Percentiles rank a stretch among this genome's conserved stretches.
These are phyloP conservation scores for Cytidiella melzeri DNA, from an alignment of 768 basidiomycete species.

Conservation along the genomic window DNA sequence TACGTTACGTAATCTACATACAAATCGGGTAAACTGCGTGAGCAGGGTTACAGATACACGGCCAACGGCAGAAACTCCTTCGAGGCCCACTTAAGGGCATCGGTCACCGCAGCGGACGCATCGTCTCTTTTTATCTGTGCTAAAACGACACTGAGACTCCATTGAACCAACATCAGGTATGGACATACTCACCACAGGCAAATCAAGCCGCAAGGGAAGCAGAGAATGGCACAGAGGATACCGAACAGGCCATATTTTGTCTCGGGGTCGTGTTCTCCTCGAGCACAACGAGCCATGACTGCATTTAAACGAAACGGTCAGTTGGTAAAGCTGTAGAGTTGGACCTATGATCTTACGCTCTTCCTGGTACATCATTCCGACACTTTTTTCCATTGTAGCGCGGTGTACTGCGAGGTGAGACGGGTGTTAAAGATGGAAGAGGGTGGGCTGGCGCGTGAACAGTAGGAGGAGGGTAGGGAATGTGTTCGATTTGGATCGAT, in stretches of 20 bases:
- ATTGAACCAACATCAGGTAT: not conserved
- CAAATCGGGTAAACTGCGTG: too few relatives aligned
- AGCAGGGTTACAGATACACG: too few relatives aligned
- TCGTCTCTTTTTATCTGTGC: slow-evolving; percentile 9
- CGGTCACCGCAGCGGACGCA: slow-evolving; percentile 10
- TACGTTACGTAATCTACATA: too few relatives aligned
- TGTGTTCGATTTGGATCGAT: too few relatives aligned
- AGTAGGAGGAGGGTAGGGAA: too few relatives aligned
- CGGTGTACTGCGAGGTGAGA: too few relatives aligned
- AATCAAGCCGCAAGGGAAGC: slow-evolving; percentile 20
- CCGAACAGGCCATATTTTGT: slow-evolving; percentile 17
- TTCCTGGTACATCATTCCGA: not conserved
- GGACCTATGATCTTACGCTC: not conserved
- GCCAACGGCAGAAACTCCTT: too few relatives aligned
- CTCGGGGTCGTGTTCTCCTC: slow-evolving; percentile 16
- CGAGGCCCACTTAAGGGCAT: too few relatives aligned
- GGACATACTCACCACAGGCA: slow-evolving; percentile 18
- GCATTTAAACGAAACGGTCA: too few relatives aligned
- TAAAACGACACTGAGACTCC: not conserved
- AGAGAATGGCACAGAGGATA: slow-evolving; percentile 18
- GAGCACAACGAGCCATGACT: slow-evolving; percentile 12
- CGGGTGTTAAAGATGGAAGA: too few relatives aligned
- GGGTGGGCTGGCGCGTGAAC: too few relatives aligned
- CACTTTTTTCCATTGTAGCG: not conserved
- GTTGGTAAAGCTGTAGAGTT: not conserved